phyloP scores from a whole-genome alignment of 164 flowering plant species.

The Sextonia rubra region DNA sequence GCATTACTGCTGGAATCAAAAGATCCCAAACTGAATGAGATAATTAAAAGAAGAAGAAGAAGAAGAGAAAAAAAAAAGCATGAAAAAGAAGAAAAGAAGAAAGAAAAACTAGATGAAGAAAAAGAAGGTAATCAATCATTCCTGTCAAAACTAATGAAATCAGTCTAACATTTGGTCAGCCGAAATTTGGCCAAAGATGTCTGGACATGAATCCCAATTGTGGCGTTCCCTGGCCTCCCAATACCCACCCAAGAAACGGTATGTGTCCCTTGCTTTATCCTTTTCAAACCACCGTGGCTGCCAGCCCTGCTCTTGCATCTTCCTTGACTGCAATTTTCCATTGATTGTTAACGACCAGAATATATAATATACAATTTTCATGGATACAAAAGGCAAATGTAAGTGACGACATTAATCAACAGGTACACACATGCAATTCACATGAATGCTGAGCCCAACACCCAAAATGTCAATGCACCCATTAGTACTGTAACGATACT shows the following conservation, averaged over 20 bases:
- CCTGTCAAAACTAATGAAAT: conserved; percentile 4
- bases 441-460: too few relatives aligned
- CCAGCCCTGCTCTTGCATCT: conserved; percentile 91
- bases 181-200: conserved; percentile 65
- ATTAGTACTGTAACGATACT: too few relatives aligned
- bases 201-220: conserved; percentile 67
- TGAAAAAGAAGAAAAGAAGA: background rate
- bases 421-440: too few relatives aligned
- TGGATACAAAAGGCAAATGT: background rate
- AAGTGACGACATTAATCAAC: too few relatives aligned
- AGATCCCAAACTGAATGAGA: conserved; percentile 2
- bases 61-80: background rate
- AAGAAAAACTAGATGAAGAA: background rate
- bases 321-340: conserved; percentile 43
- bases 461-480: too few relatives aligned
- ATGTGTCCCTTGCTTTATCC: conserved; percentile 51
- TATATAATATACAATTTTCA: background rate
- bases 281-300: conserved; percentile 74
- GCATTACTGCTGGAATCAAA: background rate
- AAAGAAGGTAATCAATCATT: background rate
- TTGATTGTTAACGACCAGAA: background rate
- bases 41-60: background rate
- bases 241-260: conserved; percentile 66
- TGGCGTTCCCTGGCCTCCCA: conserved; percentile 74
- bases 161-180: conserved; percentile 33